These are phyloP conservation scores for Phytophthora megakarya DNA, from an alignment of 352 stramenopile species.

Conservation along the genomic window DNA sequence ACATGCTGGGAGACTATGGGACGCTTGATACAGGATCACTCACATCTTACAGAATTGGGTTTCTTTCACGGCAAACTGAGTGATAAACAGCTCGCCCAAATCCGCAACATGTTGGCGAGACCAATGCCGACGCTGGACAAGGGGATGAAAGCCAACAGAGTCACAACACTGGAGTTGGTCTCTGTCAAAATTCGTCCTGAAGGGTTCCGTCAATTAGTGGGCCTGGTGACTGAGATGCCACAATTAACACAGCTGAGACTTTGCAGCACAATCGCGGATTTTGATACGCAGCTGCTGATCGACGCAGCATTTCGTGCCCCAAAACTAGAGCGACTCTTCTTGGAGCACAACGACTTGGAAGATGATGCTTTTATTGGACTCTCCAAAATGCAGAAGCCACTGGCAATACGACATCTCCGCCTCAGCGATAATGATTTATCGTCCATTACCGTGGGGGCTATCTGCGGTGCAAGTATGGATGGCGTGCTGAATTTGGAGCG, in stretches of 20 bases:
- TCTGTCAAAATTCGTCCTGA: constrained; percentile 65
- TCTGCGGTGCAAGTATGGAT: constrained; percentile 54
- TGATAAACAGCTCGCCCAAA: constrained; percentile 46
- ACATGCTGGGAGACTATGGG: constrained; percentile 49
- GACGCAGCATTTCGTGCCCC: constrained; percentile 41
- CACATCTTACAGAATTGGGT: constrained; percentile 49
- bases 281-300: constrained; percentile 59
- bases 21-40: constrained; percentile 38
- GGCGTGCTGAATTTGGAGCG: constrained; percentile 51
- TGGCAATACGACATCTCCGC: constrained; percentile 51
- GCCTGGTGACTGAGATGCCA: constrained; percentile 42
- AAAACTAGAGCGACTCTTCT: constrained; percentile 50
- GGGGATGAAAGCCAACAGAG: constrained; percentile 18
- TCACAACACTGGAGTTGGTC: constrained; percentile 63
- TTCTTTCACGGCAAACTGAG: constrained; percentile 79
- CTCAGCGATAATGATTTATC: constrained; percentile 71
- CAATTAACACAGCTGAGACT: constrained; percentile 54
- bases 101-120: constrained; percentile 37
- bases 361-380: constrained; percentile 62
- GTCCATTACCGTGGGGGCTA: constrained; percentile 43
- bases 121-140: constrained; percentile 11
- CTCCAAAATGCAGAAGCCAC: constrained; percentile 14
- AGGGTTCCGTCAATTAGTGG: constrained; percentile 52
- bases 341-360: constrained; percentile 83
- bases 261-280: constrained; percentile 63